Evolutionary conservation across 345 rosid species (phyloP).

Genomic region (Lepidium didymum): DNA sequence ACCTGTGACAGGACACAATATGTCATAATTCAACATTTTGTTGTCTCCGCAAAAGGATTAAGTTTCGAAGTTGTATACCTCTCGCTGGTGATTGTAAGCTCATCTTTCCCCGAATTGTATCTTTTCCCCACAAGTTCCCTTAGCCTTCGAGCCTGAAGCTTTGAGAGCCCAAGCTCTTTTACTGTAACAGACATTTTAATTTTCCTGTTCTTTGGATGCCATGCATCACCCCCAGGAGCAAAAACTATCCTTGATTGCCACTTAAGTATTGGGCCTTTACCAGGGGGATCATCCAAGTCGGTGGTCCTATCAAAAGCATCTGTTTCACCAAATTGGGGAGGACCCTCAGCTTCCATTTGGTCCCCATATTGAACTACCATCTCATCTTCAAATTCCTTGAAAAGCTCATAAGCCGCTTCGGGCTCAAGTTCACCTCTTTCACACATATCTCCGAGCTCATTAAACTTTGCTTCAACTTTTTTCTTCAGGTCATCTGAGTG

Average conservation of each 20-base stretch:
- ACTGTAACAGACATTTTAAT: constrained; percentile 90
- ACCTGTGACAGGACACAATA: constrained; percentile 41
- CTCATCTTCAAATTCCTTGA: constrained; percentile 86
- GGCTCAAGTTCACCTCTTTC: constrained; percentile 73
- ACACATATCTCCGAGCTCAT: constrained; percentile 82
- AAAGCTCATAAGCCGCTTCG: constrained; percentile 72
- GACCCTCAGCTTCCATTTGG: constrained; percentile 59
- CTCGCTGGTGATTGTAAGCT: constrained; percentile 90
- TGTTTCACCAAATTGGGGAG: constrained; percentile 50
- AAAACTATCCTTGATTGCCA: constrained; percentile 87
- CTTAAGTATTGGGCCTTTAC: constrained; percentile 84
- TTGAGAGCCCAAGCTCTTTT: constrained; percentile 92
- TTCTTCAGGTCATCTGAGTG: constrained; percentile 71
- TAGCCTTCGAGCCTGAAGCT: constrained; percentile 61
- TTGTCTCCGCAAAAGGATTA: background rate
- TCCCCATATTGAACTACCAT: constrained; percentile 60
- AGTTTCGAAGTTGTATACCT: constrained; percentile 38
- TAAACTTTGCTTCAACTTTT: constrained; percentile 68
- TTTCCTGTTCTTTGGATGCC: constrained; percentile 98
- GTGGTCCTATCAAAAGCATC: constrained; percentile 43
- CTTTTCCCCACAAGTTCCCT: constrained; percentile 82
- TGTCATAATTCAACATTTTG: background rate
- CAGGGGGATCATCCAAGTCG: constrained; percentile 69
- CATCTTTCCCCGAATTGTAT: constrained; percentile 91
- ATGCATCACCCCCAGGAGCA: constrained; percentile 93